Percentiles rank a stretch among this genome's conserved stretches.
Conservation (phyloP, 345 rosid species). For the Citrus sp. region DNA sequence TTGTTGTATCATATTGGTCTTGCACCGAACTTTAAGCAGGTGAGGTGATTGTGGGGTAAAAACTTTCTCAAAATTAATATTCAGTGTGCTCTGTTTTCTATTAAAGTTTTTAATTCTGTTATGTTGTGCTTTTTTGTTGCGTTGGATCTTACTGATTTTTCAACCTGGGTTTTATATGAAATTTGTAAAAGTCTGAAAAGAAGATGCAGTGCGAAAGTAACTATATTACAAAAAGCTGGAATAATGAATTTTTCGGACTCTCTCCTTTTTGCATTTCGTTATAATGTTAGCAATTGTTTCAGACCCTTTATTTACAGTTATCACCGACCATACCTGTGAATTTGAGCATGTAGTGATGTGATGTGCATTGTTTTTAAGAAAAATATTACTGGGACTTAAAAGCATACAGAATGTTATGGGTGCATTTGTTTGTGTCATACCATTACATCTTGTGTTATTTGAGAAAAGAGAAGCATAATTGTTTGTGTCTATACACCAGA, state of each 20-base stretch:
- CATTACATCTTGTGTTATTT: background rate
- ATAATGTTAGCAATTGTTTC: background rate
- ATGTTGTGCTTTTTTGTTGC: background rate
- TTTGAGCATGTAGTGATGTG: background rate
- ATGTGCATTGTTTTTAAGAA: background rate
- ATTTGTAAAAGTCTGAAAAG: background rate
- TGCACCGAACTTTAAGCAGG: conserved; percentile 99
- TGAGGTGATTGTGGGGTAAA: conserved; percentile 19
- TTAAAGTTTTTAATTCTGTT: background rate
- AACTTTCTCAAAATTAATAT: background rate
- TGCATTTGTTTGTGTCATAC: background rate
- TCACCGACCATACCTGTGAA: background rate
- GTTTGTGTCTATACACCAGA: background rate
- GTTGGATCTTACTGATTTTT: background rate
- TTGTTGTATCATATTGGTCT: conserved; percentile 81
- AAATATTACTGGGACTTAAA: background rate
- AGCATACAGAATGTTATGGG: background rate
- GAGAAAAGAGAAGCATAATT: background rate
- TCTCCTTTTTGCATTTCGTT: background rate
- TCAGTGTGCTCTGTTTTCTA: background rate
- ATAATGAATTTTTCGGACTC: background rate
- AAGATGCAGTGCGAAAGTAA: background rate
- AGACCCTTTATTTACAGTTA: background rate
- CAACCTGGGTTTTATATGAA: background rate
- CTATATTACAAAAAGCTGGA: background rate